Evolutionary conservation across 768 basidiomycete species (phyloP), one percentile per base, ranked within the genome.

Genomic region (Kwoniella bestiolae): DNA sequence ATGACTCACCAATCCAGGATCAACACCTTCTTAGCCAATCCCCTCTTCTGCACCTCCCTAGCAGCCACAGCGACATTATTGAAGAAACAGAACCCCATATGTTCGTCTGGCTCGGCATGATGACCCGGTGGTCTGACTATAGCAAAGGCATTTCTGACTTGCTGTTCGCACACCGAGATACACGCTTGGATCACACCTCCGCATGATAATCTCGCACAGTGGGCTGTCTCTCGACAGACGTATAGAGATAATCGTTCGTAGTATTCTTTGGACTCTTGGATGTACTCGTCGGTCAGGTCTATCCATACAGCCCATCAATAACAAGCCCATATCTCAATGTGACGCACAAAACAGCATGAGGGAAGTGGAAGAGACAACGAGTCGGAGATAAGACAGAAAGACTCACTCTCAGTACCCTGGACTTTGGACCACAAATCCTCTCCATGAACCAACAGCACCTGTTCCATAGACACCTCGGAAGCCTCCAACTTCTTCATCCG

Each of bases 1-100:
- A n/a, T 63, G 35, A 34, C 89, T 70, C 76, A 96, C 95, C 96
- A 99, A 78, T 99, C 96, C 31, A 99, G 82, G 70, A 99, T 97
- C 68, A 99, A 77, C 14, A 97, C 88, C 77, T 86, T 91, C 80
- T 89, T 91, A 65, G 92, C 82, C 5, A 85, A 77, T 2, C 90
- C 90, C 60, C 84, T 72, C 67, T 89, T 83, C 77, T 91, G 89
- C 21, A 91, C 87, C 26, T 93, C 90, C 74, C 87, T 87, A 21
- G 92, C 86, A 1, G 94, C 94, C 16, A 99, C 91, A 0, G 96
- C 90, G 34, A 95, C 94, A 77, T 99, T 99, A 81, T 99, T 99
- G 83, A 94, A 96, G 84, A 99, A 96, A 82, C 96, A 98, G 80
- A 99, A 99, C 1, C 96, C 96, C 94, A 98, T 97, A 69, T 92